Percentiles rank a stretch among this genome's conserved stretches.
phyloP scores from a whole-genome alignment of 495 filamentous ascomycete genomes.

The Neurospora sp. region DNA sequence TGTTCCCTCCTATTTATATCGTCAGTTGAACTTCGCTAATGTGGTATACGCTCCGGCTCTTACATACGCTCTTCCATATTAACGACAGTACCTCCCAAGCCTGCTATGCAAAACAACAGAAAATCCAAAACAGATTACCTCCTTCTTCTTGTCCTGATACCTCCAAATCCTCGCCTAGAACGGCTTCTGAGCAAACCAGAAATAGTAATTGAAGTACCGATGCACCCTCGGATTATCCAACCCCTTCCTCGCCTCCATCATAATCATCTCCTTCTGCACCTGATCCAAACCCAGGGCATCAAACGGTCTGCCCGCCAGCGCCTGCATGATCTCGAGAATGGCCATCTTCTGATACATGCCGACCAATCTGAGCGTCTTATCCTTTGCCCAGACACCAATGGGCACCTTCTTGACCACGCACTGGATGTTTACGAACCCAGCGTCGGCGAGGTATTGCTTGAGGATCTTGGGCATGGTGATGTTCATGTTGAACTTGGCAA shows the following conservation, averaged over 20 bases:
- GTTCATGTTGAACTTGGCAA: slow-evolving; percentile 28
- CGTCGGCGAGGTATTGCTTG: slow-evolving; percentile 36
- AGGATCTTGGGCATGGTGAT: slow-evolving; percentile 38
- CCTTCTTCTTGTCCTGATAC: too few relatives aligned
- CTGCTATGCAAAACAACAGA: too few relatives aligned
- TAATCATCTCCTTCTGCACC: slow-evolving; percentile 20
- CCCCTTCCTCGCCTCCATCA: slow-evolving; percentile 19
- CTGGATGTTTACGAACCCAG: slow-evolving; percentile 51
- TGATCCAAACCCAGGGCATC: slow-evolving; percentile 26
- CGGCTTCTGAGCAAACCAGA: slow-evolving; percentile 32
- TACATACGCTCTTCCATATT: too few relatives aligned
- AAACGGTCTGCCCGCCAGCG: slow-evolving; percentile 41
- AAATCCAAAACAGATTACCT: too few relatives aligned
- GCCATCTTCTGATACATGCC: slow-evolving; percentile 41
- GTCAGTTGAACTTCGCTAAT: too few relatives aligned
- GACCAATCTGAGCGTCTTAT: slow-evolving; percentile 45
- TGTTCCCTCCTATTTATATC: too few relatives aligned
- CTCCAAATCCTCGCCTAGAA: too few relatives aligned
- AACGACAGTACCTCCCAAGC: too few relatives aligned
- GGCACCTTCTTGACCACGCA: slow-evolving; percentile 43
- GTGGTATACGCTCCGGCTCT: too few relatives aligned
- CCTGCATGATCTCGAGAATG: slow-evolving; percentile 39
- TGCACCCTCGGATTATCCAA: slow-evolving; percentile 22
- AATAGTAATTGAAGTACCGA: slow-evolving; percentile 29
- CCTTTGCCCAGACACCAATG: slow-evolving; percentile 45